Percentiles rank a stretch among this genome's conserved stretches.
These are phyloP conservation scores for Dipodascus albidus DNA, from an alignment of 805 yeast species.

Conservation along the genomic window DNA sequence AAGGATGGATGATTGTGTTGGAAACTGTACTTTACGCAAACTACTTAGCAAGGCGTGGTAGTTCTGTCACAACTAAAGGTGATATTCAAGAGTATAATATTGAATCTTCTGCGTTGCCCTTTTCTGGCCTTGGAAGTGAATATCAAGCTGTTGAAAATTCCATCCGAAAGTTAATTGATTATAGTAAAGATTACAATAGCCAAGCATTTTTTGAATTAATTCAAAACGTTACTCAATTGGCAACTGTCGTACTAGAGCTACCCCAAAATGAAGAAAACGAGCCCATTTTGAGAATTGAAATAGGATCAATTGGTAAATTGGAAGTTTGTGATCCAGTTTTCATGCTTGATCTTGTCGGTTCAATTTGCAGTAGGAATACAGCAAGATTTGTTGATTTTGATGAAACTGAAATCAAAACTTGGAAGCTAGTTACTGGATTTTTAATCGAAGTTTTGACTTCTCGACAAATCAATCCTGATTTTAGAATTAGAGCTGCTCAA, in stretches of 20 bases:
- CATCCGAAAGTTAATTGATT: slow-evolving; percentile 48
- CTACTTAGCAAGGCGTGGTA: slow-evolving; percentile 8
- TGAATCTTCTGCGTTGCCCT: slow-evolving; percentile 4
- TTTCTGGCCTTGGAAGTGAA: slow-evolving; percentile 33
- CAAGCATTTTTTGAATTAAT: slow-evolving; percentile 40
- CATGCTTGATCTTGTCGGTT: slow-evolving; percentile 42
- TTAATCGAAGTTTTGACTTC: slow-evolving; percentile 36
- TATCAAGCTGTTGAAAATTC: slow-evolving; percentile 39
- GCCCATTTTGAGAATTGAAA: neutral
- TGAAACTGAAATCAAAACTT: slow-evolving; percentile 29
- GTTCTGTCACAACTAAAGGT: slow-evolving; percentile 6
- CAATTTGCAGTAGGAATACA: slow-evolving; percentile 41
- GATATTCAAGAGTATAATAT: slow-evolving; percentile 5
- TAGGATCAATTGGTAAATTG: neutral
- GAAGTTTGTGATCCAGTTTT: slow-evolving; percentile 23
- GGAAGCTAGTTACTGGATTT: slow-evolving; percentile 38
- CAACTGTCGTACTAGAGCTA: neutral
- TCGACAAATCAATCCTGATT: slow-evolving; percentile 31
- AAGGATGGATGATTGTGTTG: slow-evolving; percentile 53
- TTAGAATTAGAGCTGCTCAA: slow-evolving; percentile 38
- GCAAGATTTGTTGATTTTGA: slow-evolving; percentile 29
- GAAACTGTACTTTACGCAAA: slow-evolving; percentile 36
- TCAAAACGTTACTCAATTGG: slow-evolving; percentile 26
- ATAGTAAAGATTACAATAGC: slow-evolving; percentile 43
- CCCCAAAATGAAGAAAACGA: neutral